Conservation (phyloP, 1,139 yeast genomes). For the Insectozyma bohioensis region DNA sequence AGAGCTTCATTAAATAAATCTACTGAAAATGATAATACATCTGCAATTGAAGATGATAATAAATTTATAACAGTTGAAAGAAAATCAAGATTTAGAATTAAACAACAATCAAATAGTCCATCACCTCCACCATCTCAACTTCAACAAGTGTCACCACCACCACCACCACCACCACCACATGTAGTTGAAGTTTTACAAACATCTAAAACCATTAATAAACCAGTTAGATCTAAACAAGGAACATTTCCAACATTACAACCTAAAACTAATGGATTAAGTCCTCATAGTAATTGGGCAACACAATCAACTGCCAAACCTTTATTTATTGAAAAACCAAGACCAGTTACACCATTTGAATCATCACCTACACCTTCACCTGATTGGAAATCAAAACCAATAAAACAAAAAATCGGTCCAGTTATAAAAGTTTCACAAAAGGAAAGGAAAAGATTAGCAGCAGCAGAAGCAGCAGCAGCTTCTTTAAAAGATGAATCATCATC, state of each 20-base stretch:
- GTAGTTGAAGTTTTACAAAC: background rate
- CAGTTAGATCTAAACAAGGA: slow-evolving; percentile 1
- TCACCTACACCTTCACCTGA: slow-evolving; percentile 6
- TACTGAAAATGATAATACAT: slow-evolving; percentile 10
- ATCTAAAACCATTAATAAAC: background rate
- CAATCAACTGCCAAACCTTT: slow-evolving; percentile 19
- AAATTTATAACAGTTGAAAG: slow-evolving; percentile 33
- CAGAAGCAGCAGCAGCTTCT: slow-evolving; percentile 8
- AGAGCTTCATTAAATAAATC: slow-evolving; percentile 16
- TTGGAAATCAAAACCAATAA: slow-evolving; percentile 19
- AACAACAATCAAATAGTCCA: slow-evolving; percentile 3
- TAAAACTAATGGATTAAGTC: slow-evolving; percentile 25
- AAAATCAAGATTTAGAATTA: slow-evolving; percentile 21
- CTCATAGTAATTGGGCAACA: slow-evolving; percentile 35
- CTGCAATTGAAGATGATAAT: slow-evolving; percentile 28
- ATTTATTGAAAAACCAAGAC: slow-evolving; percentile 14
- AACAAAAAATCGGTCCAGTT: slow-evolving; percentile 36
- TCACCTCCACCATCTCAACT: slow-evolving; percentile 13
- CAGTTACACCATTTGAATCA: slow-evolving; percentile 1
- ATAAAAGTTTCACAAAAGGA: slow-evolving; percentile 52
- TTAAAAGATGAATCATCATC: slow-evolving; percentile 1
- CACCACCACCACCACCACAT: slow-evolving; percentile 12
- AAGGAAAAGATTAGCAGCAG: slow-evolving; percentile 35
- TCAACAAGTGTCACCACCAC: slow-evolving; percentile 9
- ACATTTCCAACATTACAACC: slow-evolving; percentile 4